Base-by-base conservation (phyloP, 2,329 filamentous ascomycete genomes). In the Lasiodiplodia hormozganensis region DNA sequence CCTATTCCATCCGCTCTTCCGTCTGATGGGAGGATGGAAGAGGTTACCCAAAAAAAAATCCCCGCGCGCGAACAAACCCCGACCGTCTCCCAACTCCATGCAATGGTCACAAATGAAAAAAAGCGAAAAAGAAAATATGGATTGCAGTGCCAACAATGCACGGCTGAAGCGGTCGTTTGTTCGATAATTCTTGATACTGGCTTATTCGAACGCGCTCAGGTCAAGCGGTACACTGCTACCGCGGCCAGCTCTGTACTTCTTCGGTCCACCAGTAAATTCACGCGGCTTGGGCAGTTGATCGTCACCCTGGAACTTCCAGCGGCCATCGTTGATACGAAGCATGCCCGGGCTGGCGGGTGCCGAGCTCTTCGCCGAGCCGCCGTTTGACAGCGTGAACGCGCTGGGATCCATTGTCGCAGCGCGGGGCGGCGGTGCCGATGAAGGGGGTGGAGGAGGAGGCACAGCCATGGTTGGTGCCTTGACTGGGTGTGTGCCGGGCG, bases 221-320 rank as follows among this genome's bases (percentile, higher is more conserved):
- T 98, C 93, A 74, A 98, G 83, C 36, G 96, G 96, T 73, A 98
- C 94, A 83, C 92, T 97, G 82, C 94, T 97, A 38, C 94, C 95
- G 76, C 95, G 88, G 10, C 96, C 96, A 43, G 96, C 96, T 71
- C 95, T 86, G 80, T 98, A 99, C 77, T 88, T 89, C 78, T 91
- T 94, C 23, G 86, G 82, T 3, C 88, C 89, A n/a, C 91, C 91
- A 1, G 85, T 81, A 76, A 96, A 97, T 1, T 92, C 89, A 74
- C 95, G 86, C 25, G 95, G 95, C 74, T 94, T 95, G 0, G 96
- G 95, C 57, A 98, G 85, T 73, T 92, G 85, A 43, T 85, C 87
- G 74, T 97, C 95, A 57, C 90, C 88, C 73, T 95, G 91, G 76
- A 97, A 99, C 71, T 90, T 91, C 89, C 94, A 99, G 72, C 95